Evolutionary conservation across 208 protist genomes (phyloP).

Genomic region (Trypanosoma conorhini): DNA sequence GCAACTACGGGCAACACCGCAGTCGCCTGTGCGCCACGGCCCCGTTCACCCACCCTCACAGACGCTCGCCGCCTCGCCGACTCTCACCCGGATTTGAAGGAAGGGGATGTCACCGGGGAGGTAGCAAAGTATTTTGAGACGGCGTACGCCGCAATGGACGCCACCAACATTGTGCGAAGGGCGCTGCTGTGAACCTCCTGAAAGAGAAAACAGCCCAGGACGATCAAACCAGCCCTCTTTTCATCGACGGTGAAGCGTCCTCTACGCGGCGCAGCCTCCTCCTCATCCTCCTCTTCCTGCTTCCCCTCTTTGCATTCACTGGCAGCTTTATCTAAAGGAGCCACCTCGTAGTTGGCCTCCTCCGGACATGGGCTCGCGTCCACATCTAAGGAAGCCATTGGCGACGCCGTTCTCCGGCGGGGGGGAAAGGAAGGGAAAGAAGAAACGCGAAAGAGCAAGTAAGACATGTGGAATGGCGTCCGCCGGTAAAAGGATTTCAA

Average conservation of each 20-base stretch:
- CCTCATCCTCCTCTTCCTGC: background rate
- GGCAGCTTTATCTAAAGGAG: background rate
- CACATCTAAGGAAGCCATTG: background rate
- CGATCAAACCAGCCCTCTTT: conserved; percentile 24
- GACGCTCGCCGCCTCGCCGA: background rate
- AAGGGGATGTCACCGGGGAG: background rate
- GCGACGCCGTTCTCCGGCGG: background rate
- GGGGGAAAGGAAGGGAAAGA: conserved; percentile 4
- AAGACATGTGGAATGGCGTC: background rate
- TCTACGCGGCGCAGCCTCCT: background rate
- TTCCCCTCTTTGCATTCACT: background rate
- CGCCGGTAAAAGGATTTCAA: background rate
- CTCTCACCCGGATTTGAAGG: background rate
- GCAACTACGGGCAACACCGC: background rate
- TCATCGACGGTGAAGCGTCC: conserved; percentile 19
- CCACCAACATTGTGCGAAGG: conserved; percentile 15
- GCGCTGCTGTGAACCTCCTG: conserved; percentile 27
- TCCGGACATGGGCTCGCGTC: background rate
- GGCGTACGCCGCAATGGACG: conserved; percentile 10
- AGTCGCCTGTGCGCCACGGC: background rate
- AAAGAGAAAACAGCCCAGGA: conserved; percentile 32
- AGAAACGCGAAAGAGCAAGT: background rate
- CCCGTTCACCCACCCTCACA: background rate
- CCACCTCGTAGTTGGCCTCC: background rate
- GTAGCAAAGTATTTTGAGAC: background rate